Conservation (phyloP, 345 rosid genomes). For the Gossypium herbaceum region DNA sequence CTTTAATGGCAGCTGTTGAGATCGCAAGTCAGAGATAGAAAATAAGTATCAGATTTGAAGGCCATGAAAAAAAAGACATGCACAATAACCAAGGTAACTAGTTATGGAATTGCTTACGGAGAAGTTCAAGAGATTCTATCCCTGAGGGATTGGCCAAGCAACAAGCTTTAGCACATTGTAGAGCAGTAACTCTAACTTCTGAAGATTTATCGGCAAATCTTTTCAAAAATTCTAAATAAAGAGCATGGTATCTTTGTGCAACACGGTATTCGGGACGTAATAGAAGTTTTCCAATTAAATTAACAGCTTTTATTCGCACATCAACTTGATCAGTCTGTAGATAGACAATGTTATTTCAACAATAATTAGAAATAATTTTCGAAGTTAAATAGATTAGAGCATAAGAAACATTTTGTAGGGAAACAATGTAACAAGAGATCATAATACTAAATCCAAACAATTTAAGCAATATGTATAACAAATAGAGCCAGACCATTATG, state of each 20-base stretch:
- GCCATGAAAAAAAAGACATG: constrained; percentile 19
- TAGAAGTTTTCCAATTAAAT: constrained; percentile 66
- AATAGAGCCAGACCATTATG: constrained; percentile 9
- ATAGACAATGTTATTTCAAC: background rate
- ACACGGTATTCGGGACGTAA: constrained; percentile 47
- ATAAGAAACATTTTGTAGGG: background rate
- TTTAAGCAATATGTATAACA: background rate
- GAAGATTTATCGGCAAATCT: constrained; percentile 87
- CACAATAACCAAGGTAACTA: constrained; percentile 10
- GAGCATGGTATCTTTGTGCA: constrained; percentile 50
- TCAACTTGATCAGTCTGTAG: constrained; percentile 89
- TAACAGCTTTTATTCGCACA: constrained; percentile 79
- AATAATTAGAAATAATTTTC: background rate
- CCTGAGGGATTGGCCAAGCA: constrained; percentile 57
- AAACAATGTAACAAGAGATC: constrained; percentile 1
- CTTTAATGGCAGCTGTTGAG: constrained; percentile 69
- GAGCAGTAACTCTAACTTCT: constrained; percentile 76
- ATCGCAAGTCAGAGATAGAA: constrained; percentile 21
- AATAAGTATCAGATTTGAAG: constrained; percentile 16
- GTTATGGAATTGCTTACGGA: constrained; percentile 41
- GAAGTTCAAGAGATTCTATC: constrained; percentile 53
- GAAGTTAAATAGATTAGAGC: constrained; percentile 1
- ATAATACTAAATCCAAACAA: constrained; percentile 6
- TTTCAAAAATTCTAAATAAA: constrained; percentile 72
- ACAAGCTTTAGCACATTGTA: constrained; percentile 64